These are phyloP conservation scores for Staphylotrichum tortipilum DNA, from an alignment of 495 filamentous ascomycete genomes.

Conservation along the genomic window DNA sequence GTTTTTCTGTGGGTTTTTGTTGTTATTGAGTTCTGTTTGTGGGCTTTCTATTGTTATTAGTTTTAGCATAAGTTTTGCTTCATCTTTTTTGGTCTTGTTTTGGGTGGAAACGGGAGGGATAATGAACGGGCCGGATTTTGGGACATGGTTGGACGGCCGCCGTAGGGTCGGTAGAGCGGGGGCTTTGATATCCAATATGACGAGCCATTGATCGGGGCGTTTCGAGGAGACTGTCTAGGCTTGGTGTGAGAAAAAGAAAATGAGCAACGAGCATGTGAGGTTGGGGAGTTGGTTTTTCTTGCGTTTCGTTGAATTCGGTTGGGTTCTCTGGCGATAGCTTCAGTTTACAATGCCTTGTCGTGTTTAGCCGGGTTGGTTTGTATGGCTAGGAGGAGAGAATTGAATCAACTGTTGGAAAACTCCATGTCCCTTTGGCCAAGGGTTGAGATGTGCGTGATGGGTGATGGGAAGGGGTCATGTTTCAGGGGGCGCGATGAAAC, in stretches of 20 bases:
- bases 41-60: not conserved
- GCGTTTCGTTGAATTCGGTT: no score
- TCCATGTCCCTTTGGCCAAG: no score
- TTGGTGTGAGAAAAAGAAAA: not conserved
- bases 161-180: no score
- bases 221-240: not conserved
- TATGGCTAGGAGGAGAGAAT: no score
- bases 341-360: no score
- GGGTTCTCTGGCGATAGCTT: no score
- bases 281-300: not conserved
- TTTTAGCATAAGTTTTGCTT: not conserved
- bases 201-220: not conserved
- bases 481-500: no score
- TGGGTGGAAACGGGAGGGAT: not conserved
- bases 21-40: not conserved
- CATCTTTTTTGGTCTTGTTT: not conserved
- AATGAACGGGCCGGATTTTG: not conserved
- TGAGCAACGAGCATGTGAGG: not conserved
- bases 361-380: no score
- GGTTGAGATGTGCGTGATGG: no score
- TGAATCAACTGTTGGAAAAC: no score
- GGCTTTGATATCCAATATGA: slow-evolving; percentile 9
- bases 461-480: no score
- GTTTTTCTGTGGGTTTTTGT: not conserved
- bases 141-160: no score